These are phyloP conservation scores for Thelonectria rubi DNA, from an alignment of 2,329 filamentous ascomycete species.

Conservation along the genomic window DNA sequence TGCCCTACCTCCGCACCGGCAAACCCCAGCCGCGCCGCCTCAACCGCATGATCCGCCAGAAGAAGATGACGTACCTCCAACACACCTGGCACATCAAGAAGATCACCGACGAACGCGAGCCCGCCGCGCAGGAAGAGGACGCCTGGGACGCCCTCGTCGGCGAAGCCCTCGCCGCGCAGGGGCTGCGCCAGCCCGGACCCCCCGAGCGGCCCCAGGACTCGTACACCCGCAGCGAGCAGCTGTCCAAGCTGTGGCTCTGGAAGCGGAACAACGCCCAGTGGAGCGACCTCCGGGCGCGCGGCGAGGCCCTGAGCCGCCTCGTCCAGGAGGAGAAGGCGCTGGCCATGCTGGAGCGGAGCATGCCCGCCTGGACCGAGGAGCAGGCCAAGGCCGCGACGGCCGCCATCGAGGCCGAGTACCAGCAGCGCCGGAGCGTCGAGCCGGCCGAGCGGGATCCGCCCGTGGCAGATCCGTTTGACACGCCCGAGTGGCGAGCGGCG, in stretches of 20 bases:
- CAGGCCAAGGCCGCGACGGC: neutral
- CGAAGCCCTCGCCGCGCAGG: constrained; percentile 37
- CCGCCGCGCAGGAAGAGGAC: constrained; percentile 54
- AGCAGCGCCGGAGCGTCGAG: neutral
- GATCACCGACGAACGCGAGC: constrained; percentile 50
- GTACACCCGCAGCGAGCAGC: constrained; percentile 44
- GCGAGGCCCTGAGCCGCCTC: constrained; percentile 52
- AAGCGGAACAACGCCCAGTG: constrained; percentile 45
- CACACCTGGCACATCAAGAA: constrained; percentile 50
- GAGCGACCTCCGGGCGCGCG: constrained; percentile 53
- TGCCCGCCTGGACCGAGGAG: neutral
- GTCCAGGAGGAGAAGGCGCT: constrained; percentile 50
- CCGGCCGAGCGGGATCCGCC: neutral
- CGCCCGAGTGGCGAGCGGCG: neutral
- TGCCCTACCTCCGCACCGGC: constrained; percentile 72
- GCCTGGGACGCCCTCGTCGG: constrained; percentile 56
- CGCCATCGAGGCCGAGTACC: neutral
- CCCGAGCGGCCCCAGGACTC: constrained; percentile 28
- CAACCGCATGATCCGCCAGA: constrained; percentile 64
- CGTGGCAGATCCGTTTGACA: neutral
- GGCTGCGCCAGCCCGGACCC: constrained; percentile 6
- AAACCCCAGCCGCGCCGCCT: constrained; percentile 72
- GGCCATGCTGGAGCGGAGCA: constrained; percentile 36
- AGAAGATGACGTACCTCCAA: constrained; percentile 54
- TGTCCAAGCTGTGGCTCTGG: constrained; percentile 47